These are phyloP conservation scores for Linaria vulgaris DNA, from an alignment of 257 asterid species.

Conservation along the genomic window DNA sequence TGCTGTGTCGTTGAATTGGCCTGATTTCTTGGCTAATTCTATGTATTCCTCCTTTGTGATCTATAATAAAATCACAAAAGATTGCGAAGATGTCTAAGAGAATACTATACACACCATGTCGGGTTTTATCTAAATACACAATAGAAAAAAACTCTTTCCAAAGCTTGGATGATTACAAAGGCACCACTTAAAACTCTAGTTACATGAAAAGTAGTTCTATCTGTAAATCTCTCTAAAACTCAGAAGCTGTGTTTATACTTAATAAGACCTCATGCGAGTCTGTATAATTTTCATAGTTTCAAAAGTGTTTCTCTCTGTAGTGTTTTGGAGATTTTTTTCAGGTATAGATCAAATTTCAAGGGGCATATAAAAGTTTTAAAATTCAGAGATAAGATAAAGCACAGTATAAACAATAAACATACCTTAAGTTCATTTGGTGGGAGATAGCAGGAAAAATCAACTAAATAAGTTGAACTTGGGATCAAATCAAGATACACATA, in stretches of 20 bases:
- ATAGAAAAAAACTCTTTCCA: neutral
- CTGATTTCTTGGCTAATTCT: slow-evolving; percentile 51
- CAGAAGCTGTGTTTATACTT: too few species aligned
- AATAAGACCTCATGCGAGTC: too few species aligned
- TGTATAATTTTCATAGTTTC: too few species aligned
- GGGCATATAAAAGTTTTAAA: neutral
- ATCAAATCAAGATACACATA: slow-evolving; percentile 38
- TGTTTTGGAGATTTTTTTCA: too few species aligned
- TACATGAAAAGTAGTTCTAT: too few species aligned
- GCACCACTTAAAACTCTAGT: too few species aligned
- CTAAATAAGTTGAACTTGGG: slow-evolving; percentile 53
- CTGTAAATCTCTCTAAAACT: too few species aligned
- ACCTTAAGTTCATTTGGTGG: slow-evolving; percentile 70
- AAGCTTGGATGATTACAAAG: too few species aligned
- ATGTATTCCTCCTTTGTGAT: slow-evolving; percentile 58
- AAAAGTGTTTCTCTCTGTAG: too few species aligned
- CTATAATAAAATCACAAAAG: slow-evolving; percentile 26
- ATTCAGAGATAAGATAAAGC: neutral
- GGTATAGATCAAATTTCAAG: too few species aligned
- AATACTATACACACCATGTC: neutral
- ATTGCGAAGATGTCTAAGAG: neutral
- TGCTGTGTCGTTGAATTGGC: slow-evolving; percentile 50
- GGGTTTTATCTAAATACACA: neutral
- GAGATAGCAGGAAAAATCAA: slow-evolving; percentile 56
- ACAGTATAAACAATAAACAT: neutral